Percentiles rank a stretch among this genome's conserved stretches.
Evolutionary conservation across 1,284 basidiomycete genomes (phyloP).

Genomic region (Boletus sp.): DNA sequence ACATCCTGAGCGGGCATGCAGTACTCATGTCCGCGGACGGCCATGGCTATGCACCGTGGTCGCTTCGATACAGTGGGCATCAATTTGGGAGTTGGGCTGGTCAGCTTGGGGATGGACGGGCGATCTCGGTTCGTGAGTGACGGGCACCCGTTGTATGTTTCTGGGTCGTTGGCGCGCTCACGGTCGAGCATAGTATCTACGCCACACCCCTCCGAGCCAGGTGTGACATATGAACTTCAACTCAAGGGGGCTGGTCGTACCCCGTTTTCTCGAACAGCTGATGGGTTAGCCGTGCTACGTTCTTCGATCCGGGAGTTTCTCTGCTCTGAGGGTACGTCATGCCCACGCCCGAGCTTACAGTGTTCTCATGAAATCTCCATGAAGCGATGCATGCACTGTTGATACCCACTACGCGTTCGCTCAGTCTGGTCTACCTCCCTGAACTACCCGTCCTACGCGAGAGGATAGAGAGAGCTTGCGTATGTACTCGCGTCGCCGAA

Average conservation of each 20-base stretch:
- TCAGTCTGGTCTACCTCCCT: slow-evolving; percentile 82
- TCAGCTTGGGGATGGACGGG: slow-evolving; percentile 96
- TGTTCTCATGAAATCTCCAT: slow-evolving; percentile 6
- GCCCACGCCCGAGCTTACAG: slow-evolving; percentile 11
- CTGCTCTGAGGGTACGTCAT: slow-evolving; percentile 72
- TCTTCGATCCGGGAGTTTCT: slow-evolving; percentile 94
- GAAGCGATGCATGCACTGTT: slow-evolving; percentile 85
- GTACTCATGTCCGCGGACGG: slow-evolving; percentile 61
- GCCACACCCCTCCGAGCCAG: slow-evolving; percentile 61
- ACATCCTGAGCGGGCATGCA: slow-evolving; percentile 81
- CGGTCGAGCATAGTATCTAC: slow-evolving; percentile 65
- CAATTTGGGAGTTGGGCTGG: slow-evolving; percentile 96
- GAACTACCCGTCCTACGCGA: slow-evolving; percentile 81
- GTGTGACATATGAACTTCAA: slow-evolving; percentile 80
- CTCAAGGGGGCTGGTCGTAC: slow-evolving; percentile 95
- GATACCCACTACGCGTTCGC: slow-evolving; percentile 89
- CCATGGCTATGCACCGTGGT: slow-evolving; percentile 81
- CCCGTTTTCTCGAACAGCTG: slow-evolving; percentile 89
- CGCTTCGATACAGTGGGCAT: slow-evolving; percentile 86
- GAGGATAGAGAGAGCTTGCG: slow-evolving; percentile 75
- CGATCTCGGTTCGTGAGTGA: slow-evolving; percentile 79
- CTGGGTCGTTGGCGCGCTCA: slow-evolving; percentile 6
- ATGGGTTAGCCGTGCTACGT: slow-evolving; percentile 91
- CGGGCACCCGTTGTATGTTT: background rate
- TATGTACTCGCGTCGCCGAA: slow-evolving; percentile 85